Evolutionary conservation across 495 filamentous ascomycete species (phyloP).

Genomic region (Podospora pseudocomata): DNA sequence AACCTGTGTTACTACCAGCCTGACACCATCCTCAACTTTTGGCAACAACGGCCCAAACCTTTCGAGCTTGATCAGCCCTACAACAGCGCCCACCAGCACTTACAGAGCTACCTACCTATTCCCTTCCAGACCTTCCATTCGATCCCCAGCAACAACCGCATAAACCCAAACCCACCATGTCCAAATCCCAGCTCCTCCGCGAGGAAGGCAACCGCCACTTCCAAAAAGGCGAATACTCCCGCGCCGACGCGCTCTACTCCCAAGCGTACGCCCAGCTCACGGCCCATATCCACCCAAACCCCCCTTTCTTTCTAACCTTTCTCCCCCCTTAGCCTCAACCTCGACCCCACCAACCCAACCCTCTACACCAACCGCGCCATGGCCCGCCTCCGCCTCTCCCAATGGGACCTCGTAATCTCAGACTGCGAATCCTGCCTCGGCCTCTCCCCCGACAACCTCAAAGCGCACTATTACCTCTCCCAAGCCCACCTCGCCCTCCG

Average conservation of each 20-base stretch:
- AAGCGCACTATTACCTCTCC: constrained; percentile 79
- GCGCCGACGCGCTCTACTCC: constrained; percentile 76
- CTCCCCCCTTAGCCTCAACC: constrained; percentile 44
- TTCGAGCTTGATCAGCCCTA: background rate
- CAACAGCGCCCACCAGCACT: background rate
- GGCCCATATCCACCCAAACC: too few relatives aligned
- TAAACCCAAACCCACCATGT: constrained; percentile 6
- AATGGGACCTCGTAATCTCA: constrained; percentile 70
- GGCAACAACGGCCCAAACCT: background rate
- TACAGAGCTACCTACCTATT: background rate
- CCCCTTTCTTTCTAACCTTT: background rate
- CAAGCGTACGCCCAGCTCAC: constrained; percentile 62
- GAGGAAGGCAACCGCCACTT: constrained; percentile 63
- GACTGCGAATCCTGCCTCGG: constrained; percentile 75
- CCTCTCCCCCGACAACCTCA: constrained; percentile 63
- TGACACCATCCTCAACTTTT: background rate
- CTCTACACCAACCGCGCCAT: constrained; percentile 89
- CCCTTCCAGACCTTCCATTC: background rate
- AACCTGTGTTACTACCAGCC: background rate
- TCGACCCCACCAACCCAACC: constrained; percentile 57
- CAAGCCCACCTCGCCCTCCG: constrained; percentile 74
- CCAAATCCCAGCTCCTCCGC: constrained; percentile 39
- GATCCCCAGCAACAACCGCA: background rate
- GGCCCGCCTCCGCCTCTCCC: constrained; percentile 66
- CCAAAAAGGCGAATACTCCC: constrained; percentile 63